Base-by-base conservation (phyloP, 441 rosid genomes). In the Gossypium schwendimanii region DNA sequence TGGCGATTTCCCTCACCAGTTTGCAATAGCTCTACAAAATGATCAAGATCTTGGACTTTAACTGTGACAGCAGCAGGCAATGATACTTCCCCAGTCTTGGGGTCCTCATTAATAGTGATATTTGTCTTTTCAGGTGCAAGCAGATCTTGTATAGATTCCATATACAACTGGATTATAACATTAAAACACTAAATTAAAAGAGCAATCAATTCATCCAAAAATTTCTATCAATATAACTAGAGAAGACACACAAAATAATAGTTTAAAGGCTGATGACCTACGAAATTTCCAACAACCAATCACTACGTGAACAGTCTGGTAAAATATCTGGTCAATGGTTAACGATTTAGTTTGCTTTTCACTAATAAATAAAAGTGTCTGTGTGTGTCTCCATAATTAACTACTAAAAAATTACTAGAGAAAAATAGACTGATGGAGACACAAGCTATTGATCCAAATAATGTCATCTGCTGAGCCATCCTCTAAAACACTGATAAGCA, bases 101-200 rank as follows among this genome's bases (percentile, higher is more conserved):
- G 87, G 72, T 90, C 97, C 79, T 94, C 98, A 6, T 81, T 79
- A 69, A 94, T 85, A 36, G 87, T 85, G 79, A 94, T 88, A 74
- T 85, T 91, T 70, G 36, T 73, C 78, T 83, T 94, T 63, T 88
- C 95, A 1, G 97, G 97, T 69, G 93, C 90, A 77, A 94, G 93
- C 78, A 94, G 81, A 83, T 94, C 98, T 85, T 94, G 97, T 74
- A 92, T 83, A 24, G 92, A 86, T 74, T 94, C 98, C 97, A 26
- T 60, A 28, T 60, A 60, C 64, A 60, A 60, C 64, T 60, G 36
- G 41, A 59, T 26, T 18, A 53, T 26, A 6, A 59, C 26, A 6
- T 14, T 59, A 59, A 14, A 59, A 59, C 63, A 59, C 36, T 24
- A 59, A 59, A 59, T 28, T 14, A 59, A 28, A 26, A n/a, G 41